Percentiles rank a stretch among this genome's conserved stretches.
Evolutionary conservation across 1,284 basidiomycete genomes (phyloP).

Genomic region (Marasmius oreades): DNA sequence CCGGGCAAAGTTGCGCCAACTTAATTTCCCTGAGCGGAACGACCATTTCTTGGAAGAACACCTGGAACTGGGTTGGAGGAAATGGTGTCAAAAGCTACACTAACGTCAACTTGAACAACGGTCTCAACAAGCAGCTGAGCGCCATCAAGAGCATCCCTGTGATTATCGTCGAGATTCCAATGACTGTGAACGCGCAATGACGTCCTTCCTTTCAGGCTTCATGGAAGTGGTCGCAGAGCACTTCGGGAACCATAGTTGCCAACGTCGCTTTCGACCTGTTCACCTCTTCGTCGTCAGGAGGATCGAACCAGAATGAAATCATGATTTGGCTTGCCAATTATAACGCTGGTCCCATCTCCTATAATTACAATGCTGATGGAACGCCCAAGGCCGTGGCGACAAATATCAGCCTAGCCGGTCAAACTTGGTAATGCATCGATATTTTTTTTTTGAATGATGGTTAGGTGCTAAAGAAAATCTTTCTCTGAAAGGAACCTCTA

Average conservation of each 20-base stretch:
- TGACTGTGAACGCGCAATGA: constrained; percentile 18
- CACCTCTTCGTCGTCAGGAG: constrained; percentile 48
- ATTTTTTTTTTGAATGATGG: not conserved
- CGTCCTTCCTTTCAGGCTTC: constrained; percentile 26
- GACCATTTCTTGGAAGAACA: constrained; percentile 49
- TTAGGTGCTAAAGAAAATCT: not conserved
- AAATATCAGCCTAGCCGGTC: constrained; percentile 43
- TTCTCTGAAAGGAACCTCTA: constrained; percentile 48
- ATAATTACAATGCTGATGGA: constrained; percentile 41
- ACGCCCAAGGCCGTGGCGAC: constrained; percentile 43
- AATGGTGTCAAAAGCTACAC: constrained; percentile 58
- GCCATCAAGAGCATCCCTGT: constrained; percentile 55
- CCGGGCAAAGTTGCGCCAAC: constrained; percentile 55
- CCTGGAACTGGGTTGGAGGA: constrained; percentile 53
- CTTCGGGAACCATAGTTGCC: constrained; percentile 34
- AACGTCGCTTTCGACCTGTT: constrained; percentile 64
- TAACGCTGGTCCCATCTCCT: constrained; percentile 57
- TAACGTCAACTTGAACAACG: constrained; percentile 49
- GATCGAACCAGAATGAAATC: constrained; percentile 53
- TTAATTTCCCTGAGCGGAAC: constrained; percentile 42
- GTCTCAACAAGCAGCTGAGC: constrained; percentile 51
- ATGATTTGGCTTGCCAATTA: constrained; percentile 67
- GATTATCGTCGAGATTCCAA: constrained; percentile 19
- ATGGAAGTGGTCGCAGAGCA: constrained; percentile 41
- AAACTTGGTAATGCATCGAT: constrained; percentile 43